Conservation (phyloP, 208 protist genomes). For the Wallacemonas collosoma region DNA sequence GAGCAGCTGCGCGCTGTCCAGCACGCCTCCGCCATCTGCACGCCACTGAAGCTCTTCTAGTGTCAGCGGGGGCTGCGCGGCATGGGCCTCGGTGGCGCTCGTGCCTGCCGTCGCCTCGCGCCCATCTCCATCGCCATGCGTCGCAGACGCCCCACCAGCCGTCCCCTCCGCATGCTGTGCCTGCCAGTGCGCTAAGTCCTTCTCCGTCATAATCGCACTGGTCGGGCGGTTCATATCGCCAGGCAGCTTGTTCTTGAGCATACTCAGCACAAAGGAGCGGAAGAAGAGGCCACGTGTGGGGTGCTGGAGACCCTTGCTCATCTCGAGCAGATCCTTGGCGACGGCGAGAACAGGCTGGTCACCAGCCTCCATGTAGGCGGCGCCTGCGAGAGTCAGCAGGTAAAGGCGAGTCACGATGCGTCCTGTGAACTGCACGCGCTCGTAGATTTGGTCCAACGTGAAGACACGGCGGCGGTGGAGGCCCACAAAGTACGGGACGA, state of each 20-base stretch:
- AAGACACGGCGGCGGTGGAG: conserved; percentile 44
- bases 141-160: neutral
- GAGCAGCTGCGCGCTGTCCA: conserved; percentile 95
- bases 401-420: conserved; percentile 98
- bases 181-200: neutral
- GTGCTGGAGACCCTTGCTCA: conserved; percentile 99
- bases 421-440: conserved; percentile 97
- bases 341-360: conserved; percentile 94
- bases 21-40: conserved; percentile 74
- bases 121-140: neutral
- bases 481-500: conserved; percentile 91
- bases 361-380: conserved; percentile 94
- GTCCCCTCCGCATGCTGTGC: too few species aligned
- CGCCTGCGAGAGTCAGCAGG: conserved; percentile 95
- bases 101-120: neutral
- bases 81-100: too few species aligned
- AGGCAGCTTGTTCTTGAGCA: conserved; percentile 97
- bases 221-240: conserved; percentile 73
- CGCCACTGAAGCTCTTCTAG: neutral
- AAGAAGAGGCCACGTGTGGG: conserved; percentile 98
- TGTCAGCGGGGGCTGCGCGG: neutral
- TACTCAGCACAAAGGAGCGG: conserved; percentile 96
- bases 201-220: conserved; percentile 1
- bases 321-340: conserved; percentile 97
- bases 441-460: conserved; percentile 94